These are phyloP conservation scores for Boletus sp. DNA, from an alignment of 768 basidiomycete species.

Conservation along the genomic window DNA sequence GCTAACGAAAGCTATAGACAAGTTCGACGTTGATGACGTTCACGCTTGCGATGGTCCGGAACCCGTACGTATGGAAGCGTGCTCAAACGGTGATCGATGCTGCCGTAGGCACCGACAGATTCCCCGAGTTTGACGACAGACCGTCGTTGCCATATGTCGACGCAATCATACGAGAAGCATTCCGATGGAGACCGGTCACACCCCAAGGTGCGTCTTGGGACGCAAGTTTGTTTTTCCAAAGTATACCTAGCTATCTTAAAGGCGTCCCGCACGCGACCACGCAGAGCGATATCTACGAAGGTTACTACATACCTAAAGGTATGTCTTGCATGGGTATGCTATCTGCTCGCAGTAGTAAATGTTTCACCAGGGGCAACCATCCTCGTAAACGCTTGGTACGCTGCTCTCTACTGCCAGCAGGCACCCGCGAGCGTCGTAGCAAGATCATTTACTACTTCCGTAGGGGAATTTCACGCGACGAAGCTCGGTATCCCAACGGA, in stretches of 20 bases:
- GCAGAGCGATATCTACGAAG: slow-evolving; percentile 4
- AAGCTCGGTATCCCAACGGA: slow-evolving; percentile 4
- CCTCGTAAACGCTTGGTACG: neutral
- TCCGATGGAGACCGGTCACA: too few relatives aligned
- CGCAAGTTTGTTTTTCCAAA: too few relatives aligned
- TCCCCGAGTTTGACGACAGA: too few relatives aligned
- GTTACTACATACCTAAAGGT: slow-evolving; percentile 52
- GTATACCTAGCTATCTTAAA: neutral
- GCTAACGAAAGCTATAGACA: too few relatives aligned
- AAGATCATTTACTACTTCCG: neutral
- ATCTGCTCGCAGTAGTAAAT: neutral
- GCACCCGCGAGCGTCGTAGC: neutral
- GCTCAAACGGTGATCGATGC: too few relatives aligned
- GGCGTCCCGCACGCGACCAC: slow-evolving; percentile 27
- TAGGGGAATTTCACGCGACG: neutral
- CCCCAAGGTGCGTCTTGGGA: too few relatives aligned
- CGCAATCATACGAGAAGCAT: too few relatives aligned
- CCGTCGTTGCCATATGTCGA: too few relatives aligned
- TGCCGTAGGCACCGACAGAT: too few relatives aligned
- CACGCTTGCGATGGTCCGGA: too few relatives aligned
- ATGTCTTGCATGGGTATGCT: neutral
- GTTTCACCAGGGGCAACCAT: neutral
- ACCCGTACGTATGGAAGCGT: too few relatives aligned
- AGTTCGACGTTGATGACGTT: too few relatives aligned
- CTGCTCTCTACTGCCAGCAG: neutral